Percentiles rank a stretch among this genome's conserved stretches.
Conservation (phyloP, 805 yeast species). For the Candida ascalaphidarum region DNA sequence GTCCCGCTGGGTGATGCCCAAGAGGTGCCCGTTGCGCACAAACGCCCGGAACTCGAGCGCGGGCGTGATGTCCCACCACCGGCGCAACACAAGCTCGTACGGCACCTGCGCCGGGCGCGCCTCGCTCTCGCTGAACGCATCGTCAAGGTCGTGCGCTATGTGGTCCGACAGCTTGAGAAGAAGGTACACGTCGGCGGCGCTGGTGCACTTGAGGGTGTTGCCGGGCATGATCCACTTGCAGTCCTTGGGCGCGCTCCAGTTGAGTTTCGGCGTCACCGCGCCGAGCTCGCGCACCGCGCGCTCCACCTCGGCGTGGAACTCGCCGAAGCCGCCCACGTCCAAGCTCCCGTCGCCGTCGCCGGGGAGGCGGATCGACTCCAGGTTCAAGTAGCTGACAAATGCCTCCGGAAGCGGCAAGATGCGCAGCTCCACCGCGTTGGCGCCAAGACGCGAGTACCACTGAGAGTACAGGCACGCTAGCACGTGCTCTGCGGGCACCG, state of each 20-base stretch:
- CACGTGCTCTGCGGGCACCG: constrained; percentile 17
- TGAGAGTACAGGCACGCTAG: constrained; percentile 23
- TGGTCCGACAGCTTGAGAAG: constrained; percentile 83
- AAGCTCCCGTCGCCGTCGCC: constrained; percentile 7
- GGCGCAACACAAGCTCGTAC: constrained; percentile 65
- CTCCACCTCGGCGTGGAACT: constrained; percentile 48
- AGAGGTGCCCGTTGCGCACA: constrained; percentile 50
- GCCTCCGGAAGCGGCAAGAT: constrained; percentile 25
- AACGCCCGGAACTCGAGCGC: constrained; percentile 89
- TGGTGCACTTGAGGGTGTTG: constrained; percentile 64
- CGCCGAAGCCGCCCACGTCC: constrained; percentile 46
- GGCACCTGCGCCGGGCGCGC: constrained; percentile 12
- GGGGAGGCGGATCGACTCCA: constrained; percentile 12
- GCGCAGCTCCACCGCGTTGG: constrained; percentile 11
- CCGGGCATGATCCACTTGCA: constrained; percentile 85
- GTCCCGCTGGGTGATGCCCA: constrained; percentile 83
- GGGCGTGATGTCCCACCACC: constrained; percentile 82
- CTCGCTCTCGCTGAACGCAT: constrained; percentile 48
- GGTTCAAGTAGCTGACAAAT: constrained; percentile 24
- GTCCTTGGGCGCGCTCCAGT: constrained; percentile 97
- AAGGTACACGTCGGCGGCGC: constrained; percentile 69
- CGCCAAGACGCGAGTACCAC: constrained; percentile 21
- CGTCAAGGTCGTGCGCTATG: constrained; percentile 73
- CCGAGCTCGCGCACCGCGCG: constrained; percentile 34
- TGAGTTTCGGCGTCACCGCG: constrained; percentile 74